phyloP scores from a whole-genome alignment of 2,329 filamentous ascomycete species.

The Fusarium nurragi region DNA sequence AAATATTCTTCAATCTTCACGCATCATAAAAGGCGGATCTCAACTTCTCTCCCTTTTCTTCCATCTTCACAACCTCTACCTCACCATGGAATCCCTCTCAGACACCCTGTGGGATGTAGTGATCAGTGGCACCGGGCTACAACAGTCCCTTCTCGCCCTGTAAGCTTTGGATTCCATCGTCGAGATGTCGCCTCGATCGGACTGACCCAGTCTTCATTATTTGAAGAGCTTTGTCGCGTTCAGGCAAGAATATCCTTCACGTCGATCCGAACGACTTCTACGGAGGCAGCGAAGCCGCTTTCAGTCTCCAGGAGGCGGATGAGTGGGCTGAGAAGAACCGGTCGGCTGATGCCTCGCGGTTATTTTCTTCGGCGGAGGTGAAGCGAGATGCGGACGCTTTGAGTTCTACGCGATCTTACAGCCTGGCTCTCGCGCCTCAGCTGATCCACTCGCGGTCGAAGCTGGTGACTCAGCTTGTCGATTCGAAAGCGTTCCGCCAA shows the following conservation, averaged over 20 bases:
- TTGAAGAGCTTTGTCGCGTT: conserved; percentile 87
- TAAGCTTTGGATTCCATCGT: conserved; percentile 59
- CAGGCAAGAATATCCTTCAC: conserved; percentile 89
- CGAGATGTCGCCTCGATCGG: conserved; percentile 45
- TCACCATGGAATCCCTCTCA: conserved; percentile 75
- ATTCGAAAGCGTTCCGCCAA: conserved; percentile 86
- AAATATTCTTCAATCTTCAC: conserved; percentile 32
- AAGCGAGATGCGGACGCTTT: conserved; percentile 57
- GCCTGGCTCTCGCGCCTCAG: conserved; percentile 83
- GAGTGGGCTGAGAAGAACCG: conserved; percentile 69
- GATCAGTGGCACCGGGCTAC: conserved; percentile 80
- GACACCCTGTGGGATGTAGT: conserved; percentile 82
- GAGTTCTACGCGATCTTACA: conserved; percentile 77
- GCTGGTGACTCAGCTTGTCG: conserved; percentile 83
- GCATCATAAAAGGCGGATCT: conserved; percentile 22
- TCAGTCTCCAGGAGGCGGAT: conserved; percentile 84
- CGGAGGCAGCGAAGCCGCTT: conserved; percentile 83
- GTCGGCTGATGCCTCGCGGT: conserved; percentile 30
- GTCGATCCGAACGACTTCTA: conserved; percentile 90
- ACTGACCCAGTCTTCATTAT: conserved; percentile 46
- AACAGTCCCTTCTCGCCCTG: conserved; percentile 83
- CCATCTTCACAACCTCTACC: conserved; percentile 33
- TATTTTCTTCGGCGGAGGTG: conserved; percentile 47
- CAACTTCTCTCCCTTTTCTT: conserved; percentile 15
- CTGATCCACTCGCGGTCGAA: conserved; percentile 85